Evolutionary conservation across 2,329 filamentous ascomycete genomes (phyloP), one percentile per base, ranked within the genome.

Genomic region (Colletotrichum sp.): DNA sequence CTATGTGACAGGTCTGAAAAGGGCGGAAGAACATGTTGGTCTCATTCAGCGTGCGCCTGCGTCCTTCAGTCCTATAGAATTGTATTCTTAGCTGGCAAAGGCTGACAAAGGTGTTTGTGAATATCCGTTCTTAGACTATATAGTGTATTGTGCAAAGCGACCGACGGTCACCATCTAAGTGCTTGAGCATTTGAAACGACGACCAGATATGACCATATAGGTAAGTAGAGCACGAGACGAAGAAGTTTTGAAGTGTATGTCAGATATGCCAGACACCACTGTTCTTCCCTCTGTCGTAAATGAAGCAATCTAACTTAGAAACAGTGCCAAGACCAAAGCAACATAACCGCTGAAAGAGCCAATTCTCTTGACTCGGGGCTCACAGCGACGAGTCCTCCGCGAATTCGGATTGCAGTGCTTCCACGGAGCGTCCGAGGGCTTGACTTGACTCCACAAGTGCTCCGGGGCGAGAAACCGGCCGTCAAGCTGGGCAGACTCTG

Each of bases 61-160:
- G 6, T 48, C 38, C 1, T 48, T 3, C 0, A 0, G 9, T 48
- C 38, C 38, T 48, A n/a, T 1, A 1, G 4, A 43, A 3, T n/a
- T 12, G 2, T 6, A 6, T 43, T 43, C 18, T 12, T 10, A 3
- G 16, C 8, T 2, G 16, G 36, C 16, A 18, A 18, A 12, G 3
- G 3, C 9, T 30, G 28, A 30, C 28, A 2, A 28, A 28, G 28
- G 28, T 28, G 28, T 30, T 9, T 30, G 8, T 9, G 38, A 6
- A 10, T 43, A 43, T 43, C 1, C 38, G 18, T 2, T 43, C 0
- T 4, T 0, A 48, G 38, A 48, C 18, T 3, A 48, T 48, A 1
- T n/a, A 12, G 18, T 48, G 18, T 1, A 3, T 48, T 21, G 18
- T 7, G 18, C 18, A n/a, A 12, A 12, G 1, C 18, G 18, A 3